phyloP scores from a whole-genome alignment of 805 yeast genomes.

The Middelhovenomyces tepae region DNA sequence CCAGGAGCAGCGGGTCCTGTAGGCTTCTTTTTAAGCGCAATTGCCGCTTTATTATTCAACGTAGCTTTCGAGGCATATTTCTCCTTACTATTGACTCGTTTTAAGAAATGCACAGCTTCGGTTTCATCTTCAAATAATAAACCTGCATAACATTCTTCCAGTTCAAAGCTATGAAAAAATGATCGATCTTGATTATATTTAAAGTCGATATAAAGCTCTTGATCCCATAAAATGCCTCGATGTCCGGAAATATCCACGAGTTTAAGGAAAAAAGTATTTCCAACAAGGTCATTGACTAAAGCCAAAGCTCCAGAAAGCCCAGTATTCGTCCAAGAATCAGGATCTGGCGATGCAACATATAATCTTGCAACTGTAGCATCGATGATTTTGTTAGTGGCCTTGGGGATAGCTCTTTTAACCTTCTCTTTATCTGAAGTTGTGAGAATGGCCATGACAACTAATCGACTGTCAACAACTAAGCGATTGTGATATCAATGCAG shows the following conservation, averaged over 20 bases:
- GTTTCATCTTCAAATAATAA: conserved; percentile 77
- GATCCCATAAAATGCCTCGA: conserved; percentile 94
- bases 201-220: conserved; percentile 82
- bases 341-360: conserved; percentile 83
- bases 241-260: conserved; percentile 75
- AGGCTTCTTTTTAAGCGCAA: conserved; percentile 54
- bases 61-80: conserved; percentile 87
- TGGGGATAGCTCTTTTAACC: conserved; percentile 82
- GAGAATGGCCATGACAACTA: conserved; percentile 24
- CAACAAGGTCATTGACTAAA: conserved; percentile 85
- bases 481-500: no score
- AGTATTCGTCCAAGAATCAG: conserved; percentile 73
- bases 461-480: no score
- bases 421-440: conserved; percentile 68
- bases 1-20: conserved; percentile 34
- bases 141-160: conserved; percentile 84
- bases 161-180: conserved; percentile 89
- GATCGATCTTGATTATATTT: conserved; percentile 89
- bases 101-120: conserved; percentile 81
- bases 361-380: conserved; percentile 87
- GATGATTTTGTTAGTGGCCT: conserved; percentile 74
- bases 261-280: conserved; percentile 86
- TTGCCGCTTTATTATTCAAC: conserved; percentile 75
- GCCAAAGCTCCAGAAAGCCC: conserved; percentile 84
- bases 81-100: conserved; percentile 62